Conservation (phyloP, 257 asterid genomes). For the Gardenia jasminoides region DNA sequence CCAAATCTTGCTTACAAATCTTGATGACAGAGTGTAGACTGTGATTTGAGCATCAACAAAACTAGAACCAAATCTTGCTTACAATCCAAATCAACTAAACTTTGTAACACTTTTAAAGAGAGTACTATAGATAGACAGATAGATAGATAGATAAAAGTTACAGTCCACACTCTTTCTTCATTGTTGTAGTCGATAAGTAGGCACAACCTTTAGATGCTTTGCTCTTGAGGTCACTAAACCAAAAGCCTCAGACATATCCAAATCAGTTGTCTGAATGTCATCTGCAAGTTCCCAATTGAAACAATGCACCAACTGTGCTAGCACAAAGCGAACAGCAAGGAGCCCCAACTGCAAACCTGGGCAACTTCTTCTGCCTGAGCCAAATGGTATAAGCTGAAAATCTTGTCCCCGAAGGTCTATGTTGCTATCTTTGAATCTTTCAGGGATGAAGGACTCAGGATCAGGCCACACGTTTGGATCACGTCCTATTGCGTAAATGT, state of each 20-base stretch:
- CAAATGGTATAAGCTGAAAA: constrained; percentile 29
- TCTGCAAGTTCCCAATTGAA: constrained; percentile 13
- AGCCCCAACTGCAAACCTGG: constrained; percentile 21
- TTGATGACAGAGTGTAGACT: no score
- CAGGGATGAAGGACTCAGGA: constrained; percentile 23
- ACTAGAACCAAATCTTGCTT: no score
- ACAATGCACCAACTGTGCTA: constrained; percentile 29
- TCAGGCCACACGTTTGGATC: constrained; percentile 27
- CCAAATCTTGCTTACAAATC: no score
- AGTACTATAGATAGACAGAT: no score
- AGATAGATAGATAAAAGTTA: no score
- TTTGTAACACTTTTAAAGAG: no score
- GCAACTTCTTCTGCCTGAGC: constrained; percentile 33
- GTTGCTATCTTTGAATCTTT: constrained; percentile 14
- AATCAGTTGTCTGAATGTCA: background rate
- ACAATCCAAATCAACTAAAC: no score
- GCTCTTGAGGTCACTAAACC: constrained; percentile 27
- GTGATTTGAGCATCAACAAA: no score
- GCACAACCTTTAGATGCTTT: no score
- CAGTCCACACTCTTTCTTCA: no score
- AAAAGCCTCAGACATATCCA: constrained; percentile 20
- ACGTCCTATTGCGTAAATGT: constrained; percentile 18
- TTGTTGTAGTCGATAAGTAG: no score
- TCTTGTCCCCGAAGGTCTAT: constrained; percentile 17
- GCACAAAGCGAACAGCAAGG: constrained; percentile 16